phyloP scores from a whole-genome alignment of 805 yeast genomes.

The Saccharomyces eubayanus region DNA sequence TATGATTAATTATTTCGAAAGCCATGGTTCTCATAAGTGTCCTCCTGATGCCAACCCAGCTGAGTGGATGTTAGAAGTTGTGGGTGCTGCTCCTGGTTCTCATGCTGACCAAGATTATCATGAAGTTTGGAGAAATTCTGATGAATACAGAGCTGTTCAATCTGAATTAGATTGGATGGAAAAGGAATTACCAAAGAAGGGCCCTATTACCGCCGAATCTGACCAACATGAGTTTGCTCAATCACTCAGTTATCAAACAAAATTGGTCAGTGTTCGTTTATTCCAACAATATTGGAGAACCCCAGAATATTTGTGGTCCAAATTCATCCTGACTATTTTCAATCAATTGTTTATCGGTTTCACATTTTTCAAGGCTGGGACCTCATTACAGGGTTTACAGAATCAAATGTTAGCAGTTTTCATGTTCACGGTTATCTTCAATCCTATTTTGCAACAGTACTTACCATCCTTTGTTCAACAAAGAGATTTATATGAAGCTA shows the following conservation, averaged over 20 bases:
- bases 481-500: slow-evolving; percentile 60
- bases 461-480: slow-evolving; percentile 54
- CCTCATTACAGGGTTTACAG: slow-evolving; percentile 61
- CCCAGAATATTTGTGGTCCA: slow-evolving; percentile 54
- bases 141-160: slow-evolving; percentile 50
- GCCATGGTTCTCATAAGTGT: slow-evolving; percentile 56
- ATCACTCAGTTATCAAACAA: slow-evolving; percentile 34
- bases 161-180: slow-evolving; percentile 60
- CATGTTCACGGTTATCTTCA: slow-evolving; percentile 51
- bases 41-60: slow-evolving; percentile 72
- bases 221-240: slow-evolving; percentile 38
- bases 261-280: slow-evolving; percentile 44
- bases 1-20: slow-evolving; percentile 58
- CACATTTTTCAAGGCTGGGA: slow-evolving; percentile 61
- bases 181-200: slow-evolving; percentile 39
- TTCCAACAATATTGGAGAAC: slow-evolving; percentile 63
- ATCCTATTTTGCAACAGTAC: slow-evolving; percentile 54
- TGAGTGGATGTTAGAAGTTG: slow-evolving; percentile 86
- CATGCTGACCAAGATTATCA: slow-evolving; percentile 64
- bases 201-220: slow-evolving; percentile 29
- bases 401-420: slow-evolving; percentile 74
- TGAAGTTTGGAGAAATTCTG: slow-evolving; percentile 70
- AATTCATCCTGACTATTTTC: slow-evolving; percentile 43
- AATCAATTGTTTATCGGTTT: slow-evolving; percentile 66
- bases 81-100: slow-evolving; percentile 78